Evolutionary conservation across 768 basidiomycete genomes (phyloP), one percentile per base, ranked within the genome.

Genomic region (Macrolepiota fuliginosa): DNA sequence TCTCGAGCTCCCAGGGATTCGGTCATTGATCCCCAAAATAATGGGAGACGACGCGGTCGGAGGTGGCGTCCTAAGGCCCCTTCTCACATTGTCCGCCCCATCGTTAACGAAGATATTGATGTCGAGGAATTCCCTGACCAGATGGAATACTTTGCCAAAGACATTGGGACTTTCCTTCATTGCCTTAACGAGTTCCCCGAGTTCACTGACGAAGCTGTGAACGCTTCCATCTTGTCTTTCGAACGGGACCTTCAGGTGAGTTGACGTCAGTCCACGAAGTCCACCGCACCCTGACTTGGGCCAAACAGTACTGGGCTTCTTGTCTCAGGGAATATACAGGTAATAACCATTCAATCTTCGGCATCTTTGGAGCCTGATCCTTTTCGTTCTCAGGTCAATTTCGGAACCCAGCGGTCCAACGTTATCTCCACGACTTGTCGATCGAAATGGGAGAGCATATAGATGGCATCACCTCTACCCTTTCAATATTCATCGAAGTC

Each of bases 171-270:
- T 0, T 92, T 92, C 67, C 71, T 89, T 61, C 79, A 85, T 51
- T 87, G 86, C 65, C 71, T 92, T 63, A 90, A 91, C 60, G 89
- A 91, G 68, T 91, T 92, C 64, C 90, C 89, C 0, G 90, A 91
- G 69, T 89, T 90, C 66, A 85, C 81, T 27, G 88, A 91, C 55
- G 89, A 92, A 65, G 84, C 83, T 4, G 84, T 83, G 59, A 90
- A 90, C 67, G 76, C 83, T 0, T 87, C 87, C 3, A 87, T 91
- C 58, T 65, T 81, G 58, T 81, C 84, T 11, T 88, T 91, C 54
- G 85, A 89, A 69, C 83, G 84, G 0, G 89, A 92, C 70, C 75
- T 91, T 37, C 85, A 83, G 76, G 88, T 87, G 64, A 51, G 76
- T 64, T 53, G 36, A 47, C 42, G 13, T 56, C n/a, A 27, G 22